A percentile compares a stretch with the other conserved stretches of the same genome.
Conservation (phyloP, 345 rosid species). For the Acer negundo region DNA sequence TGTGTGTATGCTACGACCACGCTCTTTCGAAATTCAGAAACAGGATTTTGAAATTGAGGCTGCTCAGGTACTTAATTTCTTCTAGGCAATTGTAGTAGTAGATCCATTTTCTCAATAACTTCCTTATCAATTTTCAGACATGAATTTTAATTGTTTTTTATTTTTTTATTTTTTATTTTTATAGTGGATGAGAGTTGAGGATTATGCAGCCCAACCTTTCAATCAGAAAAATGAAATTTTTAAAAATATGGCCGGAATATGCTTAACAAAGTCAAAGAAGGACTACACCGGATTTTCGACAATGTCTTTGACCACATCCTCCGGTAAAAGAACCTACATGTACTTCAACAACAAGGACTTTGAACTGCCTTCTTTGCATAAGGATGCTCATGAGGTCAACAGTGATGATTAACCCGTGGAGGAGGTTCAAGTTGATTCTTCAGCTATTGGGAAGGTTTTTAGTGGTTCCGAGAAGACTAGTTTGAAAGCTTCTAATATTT, state of each 20-base stretch:
- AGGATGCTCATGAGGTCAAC: too few relatives aligned
- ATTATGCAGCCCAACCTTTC: conserved; percentile 64
- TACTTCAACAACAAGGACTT: conserved; percentile 48
- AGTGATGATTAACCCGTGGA: too few relatives aligned
- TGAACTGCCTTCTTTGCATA: too few relatives aligned
- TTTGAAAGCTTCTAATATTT: too few relatives aligned
- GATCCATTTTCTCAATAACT: too few relatives aligned
- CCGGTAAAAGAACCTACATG: conserved; percentile 49
- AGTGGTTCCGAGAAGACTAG: too few relatives aligned
- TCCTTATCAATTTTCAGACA: too few relatives aligned
- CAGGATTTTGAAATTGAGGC: conserved; percentile 60
- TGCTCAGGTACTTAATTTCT: conserved; percentile 46
- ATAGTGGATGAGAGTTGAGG: conserved; percentile 78
- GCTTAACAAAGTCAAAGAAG: conserved; percentile 44
- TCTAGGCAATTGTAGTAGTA: too few relatives aligned
- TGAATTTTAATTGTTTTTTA: too few relatives aligned
- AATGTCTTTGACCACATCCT: conserved; percentile 35
- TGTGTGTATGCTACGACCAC: conserved; percentile 53
- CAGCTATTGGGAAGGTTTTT: too few relatives aligned
- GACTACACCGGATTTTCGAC: conserved; percentile 56
- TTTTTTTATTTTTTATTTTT: too few relatives aligned
- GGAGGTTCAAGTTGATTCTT: too few relatives aligned
- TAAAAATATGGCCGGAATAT: conserved; percentile 53
- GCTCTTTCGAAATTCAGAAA: conserved; percentile 39
- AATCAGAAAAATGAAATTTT: conserved; percentile 43